Percentiles rank a stretch among this genome's conserved stretches.
Conservation (phyloP, 2,329 filamentous ascomycete species). For the Xylariaceae sp. region DNA sequence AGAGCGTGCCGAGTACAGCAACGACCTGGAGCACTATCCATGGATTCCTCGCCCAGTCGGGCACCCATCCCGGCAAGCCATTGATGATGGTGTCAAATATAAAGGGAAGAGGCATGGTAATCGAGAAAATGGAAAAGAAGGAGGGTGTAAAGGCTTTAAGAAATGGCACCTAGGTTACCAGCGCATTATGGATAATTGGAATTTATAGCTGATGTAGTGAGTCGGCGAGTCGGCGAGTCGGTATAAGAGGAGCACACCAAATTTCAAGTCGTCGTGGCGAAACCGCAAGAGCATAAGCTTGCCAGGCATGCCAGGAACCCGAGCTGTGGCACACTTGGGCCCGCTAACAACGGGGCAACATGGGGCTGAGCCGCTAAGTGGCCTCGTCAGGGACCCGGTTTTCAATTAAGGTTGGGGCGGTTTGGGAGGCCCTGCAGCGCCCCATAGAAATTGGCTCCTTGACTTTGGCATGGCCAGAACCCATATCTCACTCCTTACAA, state of each 20-base stretch:
- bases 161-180: no score
- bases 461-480: neutral
- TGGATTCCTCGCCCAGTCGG: slow-evolving; percentile 46
- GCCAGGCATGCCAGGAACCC: slow-evolving; percentile 5
- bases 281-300: no score
- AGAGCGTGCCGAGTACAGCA: slow-evolving; percentile 47
- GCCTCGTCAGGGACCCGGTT: neutral
- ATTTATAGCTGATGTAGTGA: no score
- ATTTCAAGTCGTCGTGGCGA: no score
- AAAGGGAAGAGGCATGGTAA: slow-evolving; percentile 50
- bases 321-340: slow-evolving; percentile 8
- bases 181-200: no score
- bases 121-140: slow-evolving; percentile 1
- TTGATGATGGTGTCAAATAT: slow-evolving; percentile 53
- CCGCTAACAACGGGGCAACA: no score
- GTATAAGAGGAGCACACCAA: no score
- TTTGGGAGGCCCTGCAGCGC: no score
- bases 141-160: neutral
- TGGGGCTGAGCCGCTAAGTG: no score
- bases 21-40: slow-evolving; percentile 50
- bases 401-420: no score
- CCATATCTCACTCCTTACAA: neutral
- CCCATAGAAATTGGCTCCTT: slow-evolving; percentile 2
- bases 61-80: slow-evolving; percentile 57
- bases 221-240: no score